Percentiles rank a stretch among this genome's conserved stretches.
phyloP scores from a whole-genome alignment of 805 yeast genomes.

The Candida maesae region DNA sequence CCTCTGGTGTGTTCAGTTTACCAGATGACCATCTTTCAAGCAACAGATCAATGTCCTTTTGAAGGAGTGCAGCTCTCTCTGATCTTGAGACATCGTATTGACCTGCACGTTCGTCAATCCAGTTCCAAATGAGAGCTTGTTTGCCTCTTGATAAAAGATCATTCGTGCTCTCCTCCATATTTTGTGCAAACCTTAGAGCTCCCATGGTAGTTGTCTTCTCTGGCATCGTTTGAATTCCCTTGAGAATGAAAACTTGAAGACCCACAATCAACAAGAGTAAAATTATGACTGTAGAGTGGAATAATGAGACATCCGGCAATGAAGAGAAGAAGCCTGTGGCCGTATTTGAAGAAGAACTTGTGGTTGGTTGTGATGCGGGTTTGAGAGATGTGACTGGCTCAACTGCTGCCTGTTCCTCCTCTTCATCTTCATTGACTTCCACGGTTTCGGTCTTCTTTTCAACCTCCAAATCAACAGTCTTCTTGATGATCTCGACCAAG shows the following conservation, averaged over 20 bases:
- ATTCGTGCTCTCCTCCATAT: conserved; percentile 8
- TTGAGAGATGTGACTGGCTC: too few species aligned
- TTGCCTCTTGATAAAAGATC: conserved; percentile 20
- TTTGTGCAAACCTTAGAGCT: not conserved
- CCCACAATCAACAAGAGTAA: conserved; percentile 11
- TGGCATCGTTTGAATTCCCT: conserved; percentile 3
- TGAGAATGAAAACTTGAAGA: conserved; percentile 18
- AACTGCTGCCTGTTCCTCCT: conserved; percentile 1
- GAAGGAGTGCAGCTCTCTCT: conserved; percentile 6
- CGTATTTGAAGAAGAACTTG: not conserved
- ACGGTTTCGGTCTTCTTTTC: conserved; percentile 12
- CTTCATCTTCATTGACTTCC: conserved; percentile 5
- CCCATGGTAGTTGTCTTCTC: not conserved
- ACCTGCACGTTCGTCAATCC: conserved; percentile 29
- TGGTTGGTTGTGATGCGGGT: too few species aligned
- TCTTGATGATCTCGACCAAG: conserved; percentile 31
- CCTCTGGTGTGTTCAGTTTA: conserved; percentile 16
- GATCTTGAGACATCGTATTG: conserved; percentile 6
- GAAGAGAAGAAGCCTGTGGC: not conserved
- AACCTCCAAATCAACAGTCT: conserved; percentile 24
- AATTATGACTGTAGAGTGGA: conserved; percentile 12
- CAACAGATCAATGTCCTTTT: conserved; percentile 22
- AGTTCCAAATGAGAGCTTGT: conserved; percentile 26
- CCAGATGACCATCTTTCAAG: conserved; percentile 22
- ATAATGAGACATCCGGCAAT: conserved; percentile 4